A percentile compares a stretch with the other conserved stretches of the same genome.
Conservation (phyloP, 768 basidiomycete species). For the Pseudohyphozyma bogoriensis region DNA sequence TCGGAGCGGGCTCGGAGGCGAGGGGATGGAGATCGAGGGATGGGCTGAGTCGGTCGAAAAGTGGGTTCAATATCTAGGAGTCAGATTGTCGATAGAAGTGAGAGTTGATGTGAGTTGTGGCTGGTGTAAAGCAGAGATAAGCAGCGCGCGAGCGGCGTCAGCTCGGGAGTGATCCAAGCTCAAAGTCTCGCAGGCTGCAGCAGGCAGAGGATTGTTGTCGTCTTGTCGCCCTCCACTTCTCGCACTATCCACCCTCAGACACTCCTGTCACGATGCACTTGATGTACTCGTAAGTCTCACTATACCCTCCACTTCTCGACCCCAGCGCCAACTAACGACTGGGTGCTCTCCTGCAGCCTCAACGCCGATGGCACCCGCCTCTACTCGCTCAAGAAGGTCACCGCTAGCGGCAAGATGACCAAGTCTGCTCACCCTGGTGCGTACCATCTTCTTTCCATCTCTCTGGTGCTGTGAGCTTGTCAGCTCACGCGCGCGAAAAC, state of each 20-base stretch:
- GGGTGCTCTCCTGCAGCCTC: constrained; percentile 41
- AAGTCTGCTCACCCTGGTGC: constrained; percentile 95
- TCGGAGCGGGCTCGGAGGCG: neutral
- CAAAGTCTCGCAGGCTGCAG: too few relatives aligned
- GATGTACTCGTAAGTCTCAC: constrained; percentile 55
- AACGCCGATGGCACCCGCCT: constrained; percentile 66
- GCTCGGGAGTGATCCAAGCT: too few relatives aligned
- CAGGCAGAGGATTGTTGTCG: too few relatives aligned
- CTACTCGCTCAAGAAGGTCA: constrained; percentile 94
- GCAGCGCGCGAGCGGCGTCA: neutral
- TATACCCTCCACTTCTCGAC: too few relatives aligned
- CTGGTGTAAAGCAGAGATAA: too few relatives aligned
- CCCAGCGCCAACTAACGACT: neutral
- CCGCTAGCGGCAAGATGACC: constrained; percentile 67
- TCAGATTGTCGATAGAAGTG: too few relatives aligned
- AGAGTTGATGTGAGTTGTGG: too few relatives aligned
- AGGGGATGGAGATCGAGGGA: neutral
- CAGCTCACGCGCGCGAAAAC: too few relatives aligned
- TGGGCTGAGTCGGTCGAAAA: neutral
- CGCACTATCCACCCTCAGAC: neutral
- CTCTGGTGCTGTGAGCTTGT: neutral
- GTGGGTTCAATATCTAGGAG: too few relatives aligned
- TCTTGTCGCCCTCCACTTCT: neutral
- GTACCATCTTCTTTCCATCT: constrained; percentile 28
- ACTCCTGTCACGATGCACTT: constrained; percentile 65